These are phyloP conservation scores for Cutaneotrichosporon sp. DNA, from an alignment of 1,284 basidiomycete genomes.

Conservation along the genomic window DNA sequence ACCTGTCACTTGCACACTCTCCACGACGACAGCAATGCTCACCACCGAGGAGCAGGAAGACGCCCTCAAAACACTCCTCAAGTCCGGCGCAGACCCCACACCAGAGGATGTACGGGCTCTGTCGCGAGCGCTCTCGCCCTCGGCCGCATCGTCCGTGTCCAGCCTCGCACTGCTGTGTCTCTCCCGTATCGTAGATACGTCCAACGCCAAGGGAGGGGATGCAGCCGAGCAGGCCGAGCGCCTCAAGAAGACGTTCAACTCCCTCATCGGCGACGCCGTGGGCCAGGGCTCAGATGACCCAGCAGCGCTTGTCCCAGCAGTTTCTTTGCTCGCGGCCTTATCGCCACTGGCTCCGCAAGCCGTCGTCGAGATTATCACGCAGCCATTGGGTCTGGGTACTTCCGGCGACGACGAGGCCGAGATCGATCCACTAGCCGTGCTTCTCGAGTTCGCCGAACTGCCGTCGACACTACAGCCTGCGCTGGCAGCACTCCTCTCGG, in stretches of 20 bases:
- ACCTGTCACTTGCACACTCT: too few relatives aligned
- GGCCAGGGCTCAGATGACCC: slow-evolving; percentile 5
- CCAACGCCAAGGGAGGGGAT: neutral
- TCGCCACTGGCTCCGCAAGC: slow-evolving; percentile 26
- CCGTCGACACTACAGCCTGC: slow-evolving; percentile 44
- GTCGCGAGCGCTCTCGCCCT: neutral
- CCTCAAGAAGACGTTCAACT: slow-evolving; percentile 10
- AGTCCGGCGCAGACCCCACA: slow-evolving; percentile 2
- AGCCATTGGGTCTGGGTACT: slow-evolving; percentile 12
- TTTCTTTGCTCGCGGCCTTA: slow-evolving; percentile 25
- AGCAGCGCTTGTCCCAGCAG: slow-evolving; percentile 9
- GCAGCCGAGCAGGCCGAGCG: slow-evolving; percentile 1
- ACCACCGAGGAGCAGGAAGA: neutral
- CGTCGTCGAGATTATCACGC: slow-evolving; percentile 23
- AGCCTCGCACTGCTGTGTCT: slow-evolving; percentile 10
- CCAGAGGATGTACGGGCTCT: slow-evolving; percentile 2
- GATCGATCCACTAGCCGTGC: slow-evolving; percentile 27
- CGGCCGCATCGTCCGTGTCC: neutral
- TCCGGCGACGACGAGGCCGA: slow-evolving; percentile 3
- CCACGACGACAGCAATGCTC: neutral
- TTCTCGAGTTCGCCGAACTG: slow-evolving; percentile 42
- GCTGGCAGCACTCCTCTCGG: slow-evolving; percentile 64
- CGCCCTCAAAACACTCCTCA: slow-evolving; percentile 6
- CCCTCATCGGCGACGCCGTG: slow-evolving; percentile 12
- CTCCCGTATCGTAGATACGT: slow-evolving; percentile 8